Percentiles rank a stretch among this genome's conserved stretches.
phyloP scores from a whole-genome alignment of 768 basidiomycete genomes.

The Auriscalpium microsporum region DNA sequence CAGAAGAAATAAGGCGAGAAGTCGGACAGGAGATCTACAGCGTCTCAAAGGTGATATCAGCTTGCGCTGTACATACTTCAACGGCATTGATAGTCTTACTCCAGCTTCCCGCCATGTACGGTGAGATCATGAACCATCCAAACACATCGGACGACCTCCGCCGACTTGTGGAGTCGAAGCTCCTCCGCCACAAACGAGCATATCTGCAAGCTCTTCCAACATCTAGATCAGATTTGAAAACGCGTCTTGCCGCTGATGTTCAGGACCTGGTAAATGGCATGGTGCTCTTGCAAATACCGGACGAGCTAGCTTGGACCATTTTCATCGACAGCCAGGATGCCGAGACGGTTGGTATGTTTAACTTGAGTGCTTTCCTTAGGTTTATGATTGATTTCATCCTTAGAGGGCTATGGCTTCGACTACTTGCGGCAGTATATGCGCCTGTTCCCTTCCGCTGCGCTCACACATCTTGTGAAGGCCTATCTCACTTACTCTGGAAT shows the following conservation, averaged over 20 bases:
- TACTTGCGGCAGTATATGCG: constrained; percentile 51
- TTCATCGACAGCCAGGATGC: constrained; percentile 69
- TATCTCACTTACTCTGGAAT: constrained; percentile 60
- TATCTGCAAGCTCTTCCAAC: constrained; percentile 55
- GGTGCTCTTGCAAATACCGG: constrained; percentile 64
- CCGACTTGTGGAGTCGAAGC: constrained; percentile 65
- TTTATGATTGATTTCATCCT: constrained; percentile 1
- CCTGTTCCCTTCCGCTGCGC: constrained; percentile 52
- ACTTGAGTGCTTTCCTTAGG: constrained; percentile 1
- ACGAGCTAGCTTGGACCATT: constrained; percentile 77
- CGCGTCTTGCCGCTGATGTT: constrained; percentile 46
- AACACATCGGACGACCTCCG: constrained; percentile 73
- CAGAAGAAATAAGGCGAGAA: constrained; percentile 50
- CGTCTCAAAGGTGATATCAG: constrained; percentile 43
- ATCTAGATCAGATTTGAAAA: constrained; percentile 32
- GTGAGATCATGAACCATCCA: constrained; percentile 76
- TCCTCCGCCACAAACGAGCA: constrained; percentile 55
- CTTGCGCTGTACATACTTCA: background rate
- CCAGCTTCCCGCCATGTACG: constrained; percentile 65
- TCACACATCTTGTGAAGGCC: constrained; percentile 51
- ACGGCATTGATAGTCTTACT: constrained; percentile 9
- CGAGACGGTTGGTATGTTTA: constrained; percentile 50
- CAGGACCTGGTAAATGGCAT: constrained; percentile 67
- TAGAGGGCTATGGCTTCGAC: constrained; percentile 54
- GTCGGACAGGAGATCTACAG: constrained; percentile 59